A percentile compares a stretch with the other conserved stretches of the same genome.
These are phyloP conservation scores for Liriodendron chinense DNA, from an alignment of 164 flowering plant species.

Conservation along the genomic window DNA sequence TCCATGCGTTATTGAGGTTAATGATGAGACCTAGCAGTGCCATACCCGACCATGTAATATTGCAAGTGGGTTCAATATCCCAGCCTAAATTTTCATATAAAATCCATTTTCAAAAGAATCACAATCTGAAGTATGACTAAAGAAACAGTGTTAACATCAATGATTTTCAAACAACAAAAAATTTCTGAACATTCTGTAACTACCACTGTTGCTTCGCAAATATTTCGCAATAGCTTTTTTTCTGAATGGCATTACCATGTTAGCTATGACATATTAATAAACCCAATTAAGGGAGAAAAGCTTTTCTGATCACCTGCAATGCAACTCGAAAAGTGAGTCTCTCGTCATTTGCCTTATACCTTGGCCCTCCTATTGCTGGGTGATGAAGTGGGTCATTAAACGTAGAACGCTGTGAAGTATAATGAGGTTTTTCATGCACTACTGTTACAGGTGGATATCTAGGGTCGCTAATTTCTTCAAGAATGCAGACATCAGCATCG, in stretches of 20 bases:
- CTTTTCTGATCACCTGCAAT: constrained; percentile 51
- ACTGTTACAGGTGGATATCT: constrained; percentile 22
- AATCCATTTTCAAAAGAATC: no score
- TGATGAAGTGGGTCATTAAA: constrained; percentile 24
- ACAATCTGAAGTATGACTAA: no score
- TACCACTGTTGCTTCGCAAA: no score
- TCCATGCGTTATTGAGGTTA: no score
- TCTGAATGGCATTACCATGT: no score
- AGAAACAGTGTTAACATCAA: no score
- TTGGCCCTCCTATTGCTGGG: constrained; percentile 31
- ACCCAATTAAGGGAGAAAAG: background rate
- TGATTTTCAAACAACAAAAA: no score
- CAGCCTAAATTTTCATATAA: no score
- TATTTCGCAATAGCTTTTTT: background rate
- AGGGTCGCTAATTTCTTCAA: constrained; percentile 65
- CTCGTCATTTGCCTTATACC: constrained; percentile 55
- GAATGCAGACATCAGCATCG: constrained; percentile 64
- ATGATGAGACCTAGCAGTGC: no score
- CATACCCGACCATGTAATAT: no score
- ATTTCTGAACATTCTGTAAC: background rate
- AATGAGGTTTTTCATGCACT: constrained; percentile 20
- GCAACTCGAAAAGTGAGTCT: constrained; percentile 80
- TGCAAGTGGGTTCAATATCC: no score
- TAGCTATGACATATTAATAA: background rate
- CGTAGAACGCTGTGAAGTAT: constrained; percentile 24